Base-by-base conservation (phyloP, 2,329 filamentous ascomycete genomes). In the Calonectria honghensis region DNA sequence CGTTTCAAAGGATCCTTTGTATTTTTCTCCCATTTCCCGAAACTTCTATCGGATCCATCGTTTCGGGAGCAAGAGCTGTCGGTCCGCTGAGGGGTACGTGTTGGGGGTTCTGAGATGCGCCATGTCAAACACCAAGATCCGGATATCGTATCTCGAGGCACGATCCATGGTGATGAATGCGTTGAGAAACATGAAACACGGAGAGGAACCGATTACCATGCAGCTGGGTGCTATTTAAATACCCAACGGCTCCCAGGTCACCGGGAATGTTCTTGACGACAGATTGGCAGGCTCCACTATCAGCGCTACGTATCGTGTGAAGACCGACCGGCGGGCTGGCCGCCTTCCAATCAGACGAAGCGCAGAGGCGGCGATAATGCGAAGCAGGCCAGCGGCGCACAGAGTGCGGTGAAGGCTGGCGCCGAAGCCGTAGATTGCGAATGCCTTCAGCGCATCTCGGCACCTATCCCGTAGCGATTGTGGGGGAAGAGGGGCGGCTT, bases 401-500 rank as follows among this genome's bases (percentile, higher is more conserved):
- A 7, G 31, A 35, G 9, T n/a, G 9, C 29, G 18, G 29, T 27
- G 10, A 32, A 35, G 18, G 2, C 7, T 7, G 52, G 18, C 10
- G 31, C 52, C 31, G 31, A 57, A 31, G 24, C 24, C 24, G 24
- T 24, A 24, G 24, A 24, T 24, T 24, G 24, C 24, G 24, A 24
- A 24, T 24, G 24, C 24, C 24, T 24, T 24, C 24, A 24, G 24
- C 24, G 24, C 24, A 2, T 24, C 24, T 37, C 70, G 64, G 70
- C 51, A 65, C 65, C 74, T 65, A 70, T 67, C 64, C 70, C 61
- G 57, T 69, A 73, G 75, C 50, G 75, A 45, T 63, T 73, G 72
- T 69, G 51, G 74, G 67, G 70, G 70, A 72, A 41, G 67, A 71
- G 70, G 71, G 68, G 59, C 48, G 20, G 73, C 57, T 67, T 84